Conservation (phyloP, 2,329 filamentous ascomycete species). For the Cryphonectria nitschkei region DNA sequence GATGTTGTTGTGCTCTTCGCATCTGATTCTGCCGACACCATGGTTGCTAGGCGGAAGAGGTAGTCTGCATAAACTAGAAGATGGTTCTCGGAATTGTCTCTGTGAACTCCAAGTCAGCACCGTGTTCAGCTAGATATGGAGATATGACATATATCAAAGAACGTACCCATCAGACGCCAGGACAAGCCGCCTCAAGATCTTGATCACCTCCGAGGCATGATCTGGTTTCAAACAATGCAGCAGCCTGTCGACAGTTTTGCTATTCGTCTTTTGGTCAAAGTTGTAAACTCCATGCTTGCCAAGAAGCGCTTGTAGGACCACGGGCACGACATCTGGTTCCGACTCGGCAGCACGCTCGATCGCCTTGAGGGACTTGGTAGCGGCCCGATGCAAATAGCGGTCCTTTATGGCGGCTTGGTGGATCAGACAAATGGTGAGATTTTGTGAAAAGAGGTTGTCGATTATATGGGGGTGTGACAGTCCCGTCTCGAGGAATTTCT, state of each 20-base stretch:
- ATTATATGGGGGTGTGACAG: conserved; percentile 53
- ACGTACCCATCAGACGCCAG: conserved; percentile 41
- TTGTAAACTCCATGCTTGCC: conserved; percentile 71
- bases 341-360: conserved; percentile 68
- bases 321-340: conserved; percentile 61
- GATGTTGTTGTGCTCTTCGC: conserved; percentile 37
- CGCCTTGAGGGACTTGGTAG: conserved; percentile 73
- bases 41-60: conserved; percentile 56
- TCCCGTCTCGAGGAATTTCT: conserved; percentile 67
- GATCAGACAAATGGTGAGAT: conserved; percentile 79
- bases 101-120: neutral
- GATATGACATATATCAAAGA: neutral
- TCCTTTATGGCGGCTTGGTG: conserved; percentile 81
- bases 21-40: conserved; percentile 35
- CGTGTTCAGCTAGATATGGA: neutral
- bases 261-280: conserved; percentile 80
- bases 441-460: conserved; percentile 74
- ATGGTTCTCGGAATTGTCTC: conserved; percentile 37
- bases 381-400: conserved; percentile 78
- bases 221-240: conserved; percentile 44
- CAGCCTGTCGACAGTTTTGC: conserved; percentile 55
- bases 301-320: conserved; percentile 70
- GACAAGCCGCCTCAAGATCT: conserved; percentile 28
- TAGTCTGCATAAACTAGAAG: conserved; percentile 59
- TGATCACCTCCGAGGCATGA: conserved; percentile 23